These are phyloP conservation scores for Dispira parvispora DNA, from an alignment of 192 early-diverging fungal species.

Conservation along the genomic window DNA sequence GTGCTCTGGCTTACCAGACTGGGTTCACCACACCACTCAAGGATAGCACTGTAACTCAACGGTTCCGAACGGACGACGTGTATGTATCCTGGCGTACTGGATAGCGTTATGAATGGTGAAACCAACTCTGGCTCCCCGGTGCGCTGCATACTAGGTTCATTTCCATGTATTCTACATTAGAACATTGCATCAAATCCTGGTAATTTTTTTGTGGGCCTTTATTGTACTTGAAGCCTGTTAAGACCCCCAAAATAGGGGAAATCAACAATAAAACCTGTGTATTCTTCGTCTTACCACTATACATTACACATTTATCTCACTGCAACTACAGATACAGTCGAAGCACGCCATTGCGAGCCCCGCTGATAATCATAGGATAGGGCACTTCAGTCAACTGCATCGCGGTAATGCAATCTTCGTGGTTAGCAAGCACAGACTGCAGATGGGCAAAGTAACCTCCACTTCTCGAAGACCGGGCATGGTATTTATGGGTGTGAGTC, in stretches of 20 bases:
- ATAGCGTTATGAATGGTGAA: background rate
- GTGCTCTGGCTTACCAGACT: slow-evolving; percentile 64
- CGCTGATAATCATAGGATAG: slow-evolving; percentile 10
- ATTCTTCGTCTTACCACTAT: too few species aligned
- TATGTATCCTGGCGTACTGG: slow-evolving; percentile 60
- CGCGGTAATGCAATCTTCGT: slow-evolving; percentile 10
- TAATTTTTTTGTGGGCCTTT: too few species aligned
- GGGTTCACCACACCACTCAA: slow-evolving; percentile 67
- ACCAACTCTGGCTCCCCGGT: too few species aligned
- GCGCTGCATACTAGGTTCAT: too few species aligned
- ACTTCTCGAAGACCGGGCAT: background rate
- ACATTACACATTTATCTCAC: too few species aligned
- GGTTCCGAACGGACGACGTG: slow-evolving; percentile 79
- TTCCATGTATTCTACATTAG: too few species aligned
- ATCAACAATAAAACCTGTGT: too few species aligned
- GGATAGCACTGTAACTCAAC: slow-evolving; percentile 85
- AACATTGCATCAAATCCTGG: too few species aligned
- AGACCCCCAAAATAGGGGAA: too few species aligned
- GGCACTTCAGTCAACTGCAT: slow-evolving; percentile 5
- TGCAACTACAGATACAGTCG: background rate
- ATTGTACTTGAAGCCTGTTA: too few species aligned
- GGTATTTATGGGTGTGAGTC: too few species aligned
- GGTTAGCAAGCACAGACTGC: background rate
- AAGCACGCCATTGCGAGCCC: slow-evolving; percentile 7
- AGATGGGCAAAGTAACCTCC: background rate